Evolutionary conservation across 805 yeast species (phyloP).

Genomic region (Teunomyces funiuensis): DNA sequence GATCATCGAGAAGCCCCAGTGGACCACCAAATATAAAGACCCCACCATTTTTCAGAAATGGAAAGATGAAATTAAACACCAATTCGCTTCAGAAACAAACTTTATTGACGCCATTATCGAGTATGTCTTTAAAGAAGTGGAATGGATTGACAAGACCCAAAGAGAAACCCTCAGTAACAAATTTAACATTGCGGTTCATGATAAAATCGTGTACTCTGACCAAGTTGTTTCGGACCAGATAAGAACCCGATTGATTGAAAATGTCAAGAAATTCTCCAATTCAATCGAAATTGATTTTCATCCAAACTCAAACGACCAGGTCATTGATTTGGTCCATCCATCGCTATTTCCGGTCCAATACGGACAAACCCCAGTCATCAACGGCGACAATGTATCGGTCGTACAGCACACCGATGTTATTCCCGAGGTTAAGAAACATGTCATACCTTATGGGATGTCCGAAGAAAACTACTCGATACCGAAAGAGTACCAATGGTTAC

Average conservation of each 20-base stretch:
- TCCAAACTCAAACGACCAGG: conserved; percentile 13
- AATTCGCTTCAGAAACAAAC: conserved; percentile 2
- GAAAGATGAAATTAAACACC: conserved; percentile 18
- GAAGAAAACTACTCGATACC: conserved; percentile 15
- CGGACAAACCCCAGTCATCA: conserved; percentile 9
- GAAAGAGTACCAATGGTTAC: conserved; percentile 15
- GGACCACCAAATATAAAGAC: conserved; percentile 25
- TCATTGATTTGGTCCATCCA: conserved; percentile 21
- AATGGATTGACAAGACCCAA: conserved; percentile 13
- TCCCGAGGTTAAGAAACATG: conserved; percentile 3
- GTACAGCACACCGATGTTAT: background rate
- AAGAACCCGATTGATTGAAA: background rate
- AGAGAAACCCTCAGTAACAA: conserved; percentile 1
- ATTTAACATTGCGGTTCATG: conserved; percentile 8
- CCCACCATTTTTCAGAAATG: conserved; percentile 22
- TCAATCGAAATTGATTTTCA: conserved; percentile 11
- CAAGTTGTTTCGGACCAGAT: conserved; percentile 2
- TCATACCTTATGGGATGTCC: conserved; percentile 9
- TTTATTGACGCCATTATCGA: conserved; percentile 11
- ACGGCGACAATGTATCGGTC: background rate
- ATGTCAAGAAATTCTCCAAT: background rate
- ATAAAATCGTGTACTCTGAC: conserved; percentile 8
- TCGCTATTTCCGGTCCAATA: conserved; percentile 17
- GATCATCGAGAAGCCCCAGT: conserved; percentile 25
- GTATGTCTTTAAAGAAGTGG: conserved; percentile 15